Conservation (phyloP, 2,329 filamentous ascomycete genomes). For the Phialocephala subalpina region DNA sequence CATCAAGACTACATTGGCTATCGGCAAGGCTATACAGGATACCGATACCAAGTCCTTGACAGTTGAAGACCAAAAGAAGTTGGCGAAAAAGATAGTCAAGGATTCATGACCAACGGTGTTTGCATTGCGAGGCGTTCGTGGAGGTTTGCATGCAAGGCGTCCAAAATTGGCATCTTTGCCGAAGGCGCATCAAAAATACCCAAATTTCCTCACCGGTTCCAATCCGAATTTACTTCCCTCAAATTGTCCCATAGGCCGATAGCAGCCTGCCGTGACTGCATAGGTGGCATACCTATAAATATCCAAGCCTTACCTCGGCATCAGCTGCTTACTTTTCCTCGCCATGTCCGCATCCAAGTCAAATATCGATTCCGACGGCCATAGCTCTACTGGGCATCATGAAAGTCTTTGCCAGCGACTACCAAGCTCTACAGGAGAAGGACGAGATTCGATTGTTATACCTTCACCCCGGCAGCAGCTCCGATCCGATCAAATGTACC, state of each 20-base stretch:
- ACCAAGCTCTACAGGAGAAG: background rate
- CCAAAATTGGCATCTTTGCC: background rate
- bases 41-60: slow-evolving; percentile 75
- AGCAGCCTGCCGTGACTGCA: background rate
- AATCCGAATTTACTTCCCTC: no score
- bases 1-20: slow-evolving; percentile 74
- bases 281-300: background rate
- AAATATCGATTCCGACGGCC: background rate
- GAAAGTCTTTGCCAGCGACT: background rate
- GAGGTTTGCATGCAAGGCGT: background rate
- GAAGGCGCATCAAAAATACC: background rate
- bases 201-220: background rate
- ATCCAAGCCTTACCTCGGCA: background rate
- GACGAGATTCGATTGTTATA: background rate
- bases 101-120: background rate
- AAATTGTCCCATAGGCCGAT: background rate
- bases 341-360: background rate
- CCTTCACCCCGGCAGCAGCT: background rate
- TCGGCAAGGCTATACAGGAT: slow-evolving; percentile 80
- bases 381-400: background rate
- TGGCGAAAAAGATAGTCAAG: slow-evolving; percentile 66
- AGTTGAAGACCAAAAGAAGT: slow-evolving; percentile 72
- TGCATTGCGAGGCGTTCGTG: slow-evolving; percentile 1
- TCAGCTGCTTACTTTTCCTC: background rate
- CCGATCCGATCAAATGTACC: background rate